A percentile compares a stretch with the other conserved stretches of the same genome.
Conservation (phyloP, 2,329 filamentous ascomycete species). For the Fusarium brevicatenulatum region DNA sequence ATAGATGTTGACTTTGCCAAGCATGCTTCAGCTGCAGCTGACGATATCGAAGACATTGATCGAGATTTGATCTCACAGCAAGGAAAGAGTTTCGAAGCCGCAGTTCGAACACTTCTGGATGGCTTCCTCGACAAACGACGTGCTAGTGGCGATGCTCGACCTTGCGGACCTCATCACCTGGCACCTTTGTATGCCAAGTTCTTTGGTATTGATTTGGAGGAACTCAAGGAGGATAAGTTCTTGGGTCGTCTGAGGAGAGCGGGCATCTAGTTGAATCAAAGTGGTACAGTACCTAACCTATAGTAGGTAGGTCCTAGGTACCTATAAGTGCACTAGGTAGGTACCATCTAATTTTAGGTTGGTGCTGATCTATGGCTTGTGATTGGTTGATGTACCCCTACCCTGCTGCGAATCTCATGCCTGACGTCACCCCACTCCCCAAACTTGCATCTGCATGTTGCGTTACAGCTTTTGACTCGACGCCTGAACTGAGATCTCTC, state of each 20-base stretch:
- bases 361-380: background rate
- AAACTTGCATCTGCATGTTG: slow-evolving; percentile 30
- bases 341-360: background rate
- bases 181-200: background rate
- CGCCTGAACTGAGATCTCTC: slow-evolving; percentile 21
- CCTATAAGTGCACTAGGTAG: too few relatives aligned
- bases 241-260: background rate
- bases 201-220: background rate
- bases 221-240: slow-evolving; percentile 1
- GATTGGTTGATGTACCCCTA: slow-evolving; percentile 8
- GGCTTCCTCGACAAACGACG: background rate
- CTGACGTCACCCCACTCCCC: slow-evolving; percentile 48
- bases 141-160: slow-evolving; percentile 6
- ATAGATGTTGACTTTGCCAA: background rate
- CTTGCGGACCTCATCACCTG: slow-evolving; percentile 7
- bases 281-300: background rate
- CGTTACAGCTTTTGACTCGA: slow-evolving; percentile 21
- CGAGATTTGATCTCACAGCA: background rate
- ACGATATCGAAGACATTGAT: background rate
- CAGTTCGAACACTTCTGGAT: background rate
- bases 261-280: background rate
- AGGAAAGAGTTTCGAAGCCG: background rate
- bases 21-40: background rate
- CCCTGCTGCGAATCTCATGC: slow-evolving; percentile 6
- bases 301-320: too few relatives aligned